Evolutionary conservation across 192 early-diverging fungal species (phyloP), one percentile per base, ranked within the genome.

Genomic region (Entomortierella parvispora): DNA sequence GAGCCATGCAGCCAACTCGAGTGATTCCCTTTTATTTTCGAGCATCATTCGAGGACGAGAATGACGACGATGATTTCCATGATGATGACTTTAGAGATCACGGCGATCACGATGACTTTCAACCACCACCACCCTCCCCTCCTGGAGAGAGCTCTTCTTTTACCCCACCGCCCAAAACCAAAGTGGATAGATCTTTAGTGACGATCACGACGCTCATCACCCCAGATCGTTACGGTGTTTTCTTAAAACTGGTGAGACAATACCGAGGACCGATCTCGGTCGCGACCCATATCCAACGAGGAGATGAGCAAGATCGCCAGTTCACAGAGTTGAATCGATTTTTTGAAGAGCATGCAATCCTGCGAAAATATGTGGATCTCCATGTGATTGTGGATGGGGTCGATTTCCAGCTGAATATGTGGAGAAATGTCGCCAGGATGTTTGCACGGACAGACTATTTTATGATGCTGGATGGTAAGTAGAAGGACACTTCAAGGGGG

Each of bases 341-440:
- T 31, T 85, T 87, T 50, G 53, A 68, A 20, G 69, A 71, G 18
- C 80, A 89, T 58, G 49, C 80, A 5, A 74, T 83, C 15, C 71
- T 89, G 47, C 47, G 80, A 34, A 76, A 71, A 40, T 85, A 81
- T 56, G 84, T 87, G 14, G 88, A 89, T 59, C 62, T 87, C 11
- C 88, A 89, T 76, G 75, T 89, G 31, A 82, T 89, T 40, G 79
- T 87, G 4, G 88, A 89, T 64, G 77, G 74, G 28, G 82, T 89
- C n/a, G 83, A 85, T 59, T 66, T 86, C 31, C 88, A 89, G 63
- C 86, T 89, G 45, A 89, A 89, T 50, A 86, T 86, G 84, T 89
- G 86, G 87, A 72, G 88, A 11, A 89, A 89, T 50, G 81, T 89
- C 23, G 88, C 87, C 12, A 83, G 86, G 51, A 88, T 89, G 69